phyloP scores from a whole-genome alignment of 768 basidiomycete species.

The Leccinum sublutescens region DNA sequence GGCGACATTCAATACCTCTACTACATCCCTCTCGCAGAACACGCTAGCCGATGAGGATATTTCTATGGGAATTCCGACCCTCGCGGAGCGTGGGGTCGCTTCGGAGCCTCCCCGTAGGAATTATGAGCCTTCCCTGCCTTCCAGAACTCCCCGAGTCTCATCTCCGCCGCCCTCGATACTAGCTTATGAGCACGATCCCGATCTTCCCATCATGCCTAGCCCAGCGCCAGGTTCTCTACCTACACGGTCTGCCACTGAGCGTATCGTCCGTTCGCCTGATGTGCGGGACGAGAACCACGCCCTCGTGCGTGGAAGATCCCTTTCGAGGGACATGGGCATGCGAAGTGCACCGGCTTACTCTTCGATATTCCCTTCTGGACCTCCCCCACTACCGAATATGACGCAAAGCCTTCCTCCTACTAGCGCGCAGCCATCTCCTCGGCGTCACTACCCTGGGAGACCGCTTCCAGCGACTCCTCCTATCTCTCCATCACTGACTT shows the following conservation, averaged over 20 bases:
- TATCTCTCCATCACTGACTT: slow-evolving; percentile 32
- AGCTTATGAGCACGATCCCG: slow-evolving; percentile 29
- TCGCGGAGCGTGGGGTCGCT: slow-evolving; percentile 19
- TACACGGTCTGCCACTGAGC: slow-evolving; percentile 32
- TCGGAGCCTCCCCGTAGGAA: slow-evolving; percentile 26
- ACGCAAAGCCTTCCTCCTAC: slow-evolving; percentile 26
- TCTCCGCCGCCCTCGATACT: slow-evolving; percentile 22
- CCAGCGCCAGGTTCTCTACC: slow-evolving; percentile 21
- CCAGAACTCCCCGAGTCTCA: slow-evolving; percentile 24
- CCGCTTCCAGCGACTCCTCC: slow-evolving; percentile 35
- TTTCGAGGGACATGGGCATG: slow-evolving; percentile 32
- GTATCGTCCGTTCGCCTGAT: slow-evolving; percentile 30
- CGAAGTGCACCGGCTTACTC: slow-evolving; percentile 35
- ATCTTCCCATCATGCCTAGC: slow-evolving; percentile 24
- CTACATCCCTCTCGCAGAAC: slow-evolving; percentile 18
- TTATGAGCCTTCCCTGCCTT: slow-evolving; percentile 14
- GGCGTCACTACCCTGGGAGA: slow-evolving; percentile 33
- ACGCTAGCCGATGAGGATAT: slow-evolving; percentile 20
- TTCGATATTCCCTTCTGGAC: slow-evolving; percentile 34
- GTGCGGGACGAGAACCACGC: slow-evolving; percentile 27
- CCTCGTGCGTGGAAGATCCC: slow-evolving; percentile 31
- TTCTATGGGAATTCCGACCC: slow-evolving; percentile 13
- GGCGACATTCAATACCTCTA: slow-evolving; percentile 27
- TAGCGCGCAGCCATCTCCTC: slow-evolving; percentile 26
- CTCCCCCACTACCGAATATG: slow-evolving; percentile 27